Percentiles rank a stretch among this genome's conserved stretches.
Evolutionary conservation across 1,284 basidiomycete species (phyloP).

Genomic region (Stereum hirsutum): DNA sequence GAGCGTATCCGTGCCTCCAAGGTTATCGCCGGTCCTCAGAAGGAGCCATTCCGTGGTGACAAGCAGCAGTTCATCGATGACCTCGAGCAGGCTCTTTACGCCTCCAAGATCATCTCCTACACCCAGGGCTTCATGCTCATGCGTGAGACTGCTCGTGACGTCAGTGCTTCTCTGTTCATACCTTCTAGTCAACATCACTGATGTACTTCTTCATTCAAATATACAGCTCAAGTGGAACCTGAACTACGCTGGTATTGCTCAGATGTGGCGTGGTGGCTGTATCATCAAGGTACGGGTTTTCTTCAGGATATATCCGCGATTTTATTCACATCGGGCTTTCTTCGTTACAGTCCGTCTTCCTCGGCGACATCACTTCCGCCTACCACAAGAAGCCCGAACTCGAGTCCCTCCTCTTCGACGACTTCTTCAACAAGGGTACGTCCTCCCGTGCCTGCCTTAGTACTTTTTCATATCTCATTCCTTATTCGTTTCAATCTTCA

Average conservation of each 20-base stretch:
- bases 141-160: conserved; percentile 93
- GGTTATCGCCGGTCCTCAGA: conserved; percentile 81
- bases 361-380: conserved; percentile 87
- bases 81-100: conserved; percentile 98
- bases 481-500: conserved; percentile 14
- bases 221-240: conserved; percentile 67
- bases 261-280: conserved; percentile 99
- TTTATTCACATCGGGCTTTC: background rate
- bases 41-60: conserved; percentile 93
- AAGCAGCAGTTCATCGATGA: conserved; percentile 99
- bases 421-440: conserved; percentile 93
- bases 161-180: conserved; percentile 21
- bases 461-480: background rate
- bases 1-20: conserved; percentile 94
- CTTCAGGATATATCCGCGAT: background rate
- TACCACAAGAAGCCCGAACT: conserved; percentile 84
- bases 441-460: too few species aligned
- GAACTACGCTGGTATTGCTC: conserved; percentile 95
- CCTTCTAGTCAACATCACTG: conserved; percentile 8
- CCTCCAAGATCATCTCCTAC: conserved; percentile 99
- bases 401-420: conserved; percentile 92
- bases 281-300: conserved; percentile 78
- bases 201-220: conserved; percentile 5
- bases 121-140: conserved; percentile 99
- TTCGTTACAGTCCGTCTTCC: conserved; percentile 78